A percentile compares a stretch with the other conserved stretches of the same genome.
phyloP scores from a whole-genome alignment of 2,329 filamentous ascomycete genomes.

The Diaporthe citrichinensis region DNA sequence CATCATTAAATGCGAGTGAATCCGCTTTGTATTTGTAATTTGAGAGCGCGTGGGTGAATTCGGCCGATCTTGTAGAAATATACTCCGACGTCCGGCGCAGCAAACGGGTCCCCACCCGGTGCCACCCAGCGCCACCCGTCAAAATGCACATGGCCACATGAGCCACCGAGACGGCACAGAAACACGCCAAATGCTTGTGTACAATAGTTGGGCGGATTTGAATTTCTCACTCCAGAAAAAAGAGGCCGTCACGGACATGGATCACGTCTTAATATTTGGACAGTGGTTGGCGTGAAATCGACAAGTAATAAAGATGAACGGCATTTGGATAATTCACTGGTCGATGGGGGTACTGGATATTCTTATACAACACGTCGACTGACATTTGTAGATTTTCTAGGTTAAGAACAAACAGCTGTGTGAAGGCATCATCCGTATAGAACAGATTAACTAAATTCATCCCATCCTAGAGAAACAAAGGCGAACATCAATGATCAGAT shows the following conservation, averaged over 20 bases:
- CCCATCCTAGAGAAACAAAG: too few relatives aligned
- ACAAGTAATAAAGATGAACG: not conserved
- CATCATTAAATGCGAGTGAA: not conserved
- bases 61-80: not conserved
- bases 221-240: too few relatives aligned
- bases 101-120: not conserved
- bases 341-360: too few relatives aligned
- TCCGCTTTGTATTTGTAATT: not conserved
- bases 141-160: not conserved
- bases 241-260: too few relatives aligned
- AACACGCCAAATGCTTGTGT: too few relatives aligned
- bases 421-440: not conserved
- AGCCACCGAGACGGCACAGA: not conserved
- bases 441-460: not conserved
- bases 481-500: not conserved
- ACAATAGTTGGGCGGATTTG: too few relatives aligned
- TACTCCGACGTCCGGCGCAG: not conserved
- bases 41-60: not conserved
- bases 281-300: not conserved
- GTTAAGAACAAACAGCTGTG: not conserved
- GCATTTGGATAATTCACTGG: not conserved
- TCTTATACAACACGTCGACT: not conserved
- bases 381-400: not conserved
- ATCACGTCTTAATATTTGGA: accelerated
- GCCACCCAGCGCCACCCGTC: not conserved